Base-by-base conservation (phyloP, 2,329 filamentous ascomycete genomes). In the Fusarium keratoplasticum region DNA sequence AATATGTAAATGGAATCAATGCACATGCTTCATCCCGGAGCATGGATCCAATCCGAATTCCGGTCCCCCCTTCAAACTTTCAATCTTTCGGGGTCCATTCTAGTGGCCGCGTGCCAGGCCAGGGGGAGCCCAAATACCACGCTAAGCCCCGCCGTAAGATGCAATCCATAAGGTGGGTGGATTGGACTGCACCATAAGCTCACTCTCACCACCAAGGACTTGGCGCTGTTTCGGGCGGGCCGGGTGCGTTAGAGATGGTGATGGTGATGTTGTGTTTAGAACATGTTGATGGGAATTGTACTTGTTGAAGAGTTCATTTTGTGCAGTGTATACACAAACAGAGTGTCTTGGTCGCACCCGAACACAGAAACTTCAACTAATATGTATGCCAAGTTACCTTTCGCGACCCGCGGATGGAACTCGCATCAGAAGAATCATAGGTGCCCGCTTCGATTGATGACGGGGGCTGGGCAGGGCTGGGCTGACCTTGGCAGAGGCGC, bases 401-500 rank as follows among this genome's bases (percentile, higher is more conserved):
- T 44, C 29, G 20, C 44, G 25, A 47, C 8, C 13, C 18, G 35
- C 9, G n/a, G 44, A 55, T 54, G 25, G 22, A 40, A 55, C 38
- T 63, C 10, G 42, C 31, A 36, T 18, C 8, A 63, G 40, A 44
- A 47, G 13, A 31, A 58, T 38, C 14, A 58, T 35, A 58, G 55
- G 55, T 44, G 59, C 40, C 60, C 31, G 18, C 42, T 52, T 31
- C 14, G n/a, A 16, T 57, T 42, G 61, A 57, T 35, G 47, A 64
- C 50, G 50, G 61, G 35, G 61, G 50, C 50, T 57, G 61, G 64
- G 61, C 61, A 61, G 67, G 71, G 71, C 71, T 74, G 71, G 71
- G 71, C 69, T 27, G 10, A 64, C 72, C 47, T 74, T 75, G 72
- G 72, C 72, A 60, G 61, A 70, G 58, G 42, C 59, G 58, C 44